These are phyloP conservation scores for Amaranthus hypochondriacus DNA, from an alignment of 148 eudicot genomes.

Conservation along the genomic window DNA sequence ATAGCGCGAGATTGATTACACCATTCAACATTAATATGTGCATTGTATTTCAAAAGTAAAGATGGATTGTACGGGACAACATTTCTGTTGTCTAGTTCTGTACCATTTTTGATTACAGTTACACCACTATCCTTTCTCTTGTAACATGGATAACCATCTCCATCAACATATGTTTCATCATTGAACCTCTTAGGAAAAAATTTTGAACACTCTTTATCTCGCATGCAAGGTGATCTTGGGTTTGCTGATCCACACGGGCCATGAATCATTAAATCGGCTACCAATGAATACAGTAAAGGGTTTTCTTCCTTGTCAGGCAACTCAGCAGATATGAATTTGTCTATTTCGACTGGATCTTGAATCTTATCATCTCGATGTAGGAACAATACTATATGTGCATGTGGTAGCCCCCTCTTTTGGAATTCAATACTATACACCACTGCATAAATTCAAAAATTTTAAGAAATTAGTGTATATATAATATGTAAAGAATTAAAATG, in stretches of 20 bases:
- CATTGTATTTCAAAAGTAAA: no score
- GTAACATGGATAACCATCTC: slow-evolving; percentile 6
- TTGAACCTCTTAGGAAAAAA: no score
- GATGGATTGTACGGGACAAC: no score
- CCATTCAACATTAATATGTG: no score
- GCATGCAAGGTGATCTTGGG: background rate
- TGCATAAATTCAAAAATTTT: background rate
- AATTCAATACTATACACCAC: slow-evolving; percentile 11
- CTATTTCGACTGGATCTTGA: background rate
- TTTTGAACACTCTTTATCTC: background rate
- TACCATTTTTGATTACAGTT: no score
- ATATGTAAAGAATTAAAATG: no score
- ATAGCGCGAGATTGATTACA: no score
- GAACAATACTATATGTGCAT: slow-evolving; percentile 1
- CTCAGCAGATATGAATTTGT: background rate
- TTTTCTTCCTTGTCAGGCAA: background rate
- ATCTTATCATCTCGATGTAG: background rate
- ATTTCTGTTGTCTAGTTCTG: no score
- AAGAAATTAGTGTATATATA: background rate
- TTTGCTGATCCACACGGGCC: background rate
- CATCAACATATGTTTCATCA: background rate
- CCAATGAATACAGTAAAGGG: background rate
- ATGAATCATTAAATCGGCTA: background rate
- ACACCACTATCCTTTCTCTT: no score
- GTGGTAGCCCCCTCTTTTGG: slow-evolving; percentile 9